phyloP scores from a whole-genome alignment of 140 eudicot species.

The Flaveria floridana region DNA sequence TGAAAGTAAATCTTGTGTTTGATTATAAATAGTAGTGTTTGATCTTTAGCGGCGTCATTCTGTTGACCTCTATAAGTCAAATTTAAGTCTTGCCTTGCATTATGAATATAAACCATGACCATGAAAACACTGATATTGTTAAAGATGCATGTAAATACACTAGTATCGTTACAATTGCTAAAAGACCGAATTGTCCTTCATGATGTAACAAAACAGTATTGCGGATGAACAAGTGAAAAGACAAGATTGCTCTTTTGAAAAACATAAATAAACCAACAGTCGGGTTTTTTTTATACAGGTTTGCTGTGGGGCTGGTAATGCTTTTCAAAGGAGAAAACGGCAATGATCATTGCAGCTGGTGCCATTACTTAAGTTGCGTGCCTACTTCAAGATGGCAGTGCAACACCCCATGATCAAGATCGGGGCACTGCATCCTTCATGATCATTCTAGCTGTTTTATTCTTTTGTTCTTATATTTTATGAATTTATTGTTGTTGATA shows the following conservation, averaged over 20 bases:
- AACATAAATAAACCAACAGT: not conserved
- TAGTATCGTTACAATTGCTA: not conserved
- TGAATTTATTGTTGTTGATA: slow-evolving; percentile 25
- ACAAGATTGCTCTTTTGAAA: slow-evolving; percentile 2
- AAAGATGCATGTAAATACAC: not conserved
- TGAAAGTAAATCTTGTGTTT: slow-evolving; percentile 2
- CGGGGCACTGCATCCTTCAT: not conserved
- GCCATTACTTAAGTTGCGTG: slow-evolving; percentile 82
- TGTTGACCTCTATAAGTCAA: slow-evolving; percentile 4
- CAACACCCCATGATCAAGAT: slow-evolving; percentile 38
- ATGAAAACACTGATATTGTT: not conserved
- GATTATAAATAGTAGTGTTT: not conserved
- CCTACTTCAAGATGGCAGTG: slow-evolving; percentile 90
- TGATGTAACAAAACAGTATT: not conserved
- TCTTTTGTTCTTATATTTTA: slow-evolving; percentile 27
- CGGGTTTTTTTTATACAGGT: slow-evolving; percentile 43
- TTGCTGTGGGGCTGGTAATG: slow-evolving; percentile 65
- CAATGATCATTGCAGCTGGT: slow-evolving; percentile 85
- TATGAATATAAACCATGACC: not conserved
- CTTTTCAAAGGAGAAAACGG: slow-evolving; percentile 72
- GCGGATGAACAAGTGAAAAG: slow-evolving; percentile 11
- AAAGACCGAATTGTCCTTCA: not conserved
- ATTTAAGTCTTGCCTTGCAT: not conserved
- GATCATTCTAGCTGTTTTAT: slow-evolving; percentile 16
- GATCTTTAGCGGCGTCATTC: not conserved